phyloP scores from a whole-genome alignment of 306 rosid species.

The Oxytropis ochrocephala region DNA sequence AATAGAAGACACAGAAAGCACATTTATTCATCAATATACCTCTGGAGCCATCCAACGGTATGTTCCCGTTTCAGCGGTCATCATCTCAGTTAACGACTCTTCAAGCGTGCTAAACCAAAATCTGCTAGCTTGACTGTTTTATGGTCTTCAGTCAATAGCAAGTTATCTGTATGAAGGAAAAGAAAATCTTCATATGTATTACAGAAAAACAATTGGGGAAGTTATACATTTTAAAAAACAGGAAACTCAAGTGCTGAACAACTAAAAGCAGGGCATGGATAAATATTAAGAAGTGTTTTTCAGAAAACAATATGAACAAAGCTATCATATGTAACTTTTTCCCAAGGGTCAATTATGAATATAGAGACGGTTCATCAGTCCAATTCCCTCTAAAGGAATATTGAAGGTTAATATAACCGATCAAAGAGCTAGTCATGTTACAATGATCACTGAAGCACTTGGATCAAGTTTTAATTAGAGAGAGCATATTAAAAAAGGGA shows the following conservation, averaged over 20 bases:
- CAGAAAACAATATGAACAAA: not conserved
- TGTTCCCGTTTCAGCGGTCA: constrained; percentile 96
- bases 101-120: constrained; percentile 96
- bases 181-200: constrained; percentile 16
- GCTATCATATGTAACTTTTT: not conserved
- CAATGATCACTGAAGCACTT: not conserved
- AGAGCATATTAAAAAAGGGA: not conserved
- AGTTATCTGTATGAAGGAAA: constrained; percentile 57
- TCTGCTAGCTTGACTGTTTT: constrained; percentile 84
- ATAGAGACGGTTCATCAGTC: not conserved
- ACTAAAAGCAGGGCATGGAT: not conserved
- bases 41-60: constrained; percentile 99
- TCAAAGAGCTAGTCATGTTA: not conserved
- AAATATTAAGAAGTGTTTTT: not conserved
- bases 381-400: not conserved
- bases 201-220: not conserved
- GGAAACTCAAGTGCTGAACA: not conserved
- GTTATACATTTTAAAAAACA: not conserved
- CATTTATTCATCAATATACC: constrained; percentile 37
- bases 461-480: not conserved
- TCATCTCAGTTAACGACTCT: constrained; percentile 91
- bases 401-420: not conserved
- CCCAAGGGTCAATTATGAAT: not conserved
- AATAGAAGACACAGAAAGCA: not conserved
- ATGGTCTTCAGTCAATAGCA: constrained; percentile 74